Percentiles rank a stretch among this genome's conserved stretches.
phyloP scores from a whole-genome alignment of 2,329 filamentous ascomycete species.

The Purpureocillium lavendulum region DNA sequence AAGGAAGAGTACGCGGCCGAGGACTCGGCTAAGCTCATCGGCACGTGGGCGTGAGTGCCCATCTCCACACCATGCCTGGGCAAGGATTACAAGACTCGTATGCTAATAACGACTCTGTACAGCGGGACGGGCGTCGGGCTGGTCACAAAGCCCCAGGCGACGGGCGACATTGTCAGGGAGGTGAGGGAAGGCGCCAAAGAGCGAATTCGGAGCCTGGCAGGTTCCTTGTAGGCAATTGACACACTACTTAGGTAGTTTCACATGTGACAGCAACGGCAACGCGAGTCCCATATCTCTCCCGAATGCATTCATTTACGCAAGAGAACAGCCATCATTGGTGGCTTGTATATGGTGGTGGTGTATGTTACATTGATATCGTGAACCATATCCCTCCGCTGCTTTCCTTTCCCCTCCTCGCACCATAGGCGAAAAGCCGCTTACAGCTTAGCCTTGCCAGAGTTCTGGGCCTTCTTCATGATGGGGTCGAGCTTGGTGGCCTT shows the following conservation, averaged over 20 bases:
- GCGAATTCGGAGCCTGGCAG: slow-evolving; percentile 20
- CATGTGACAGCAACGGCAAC: not conserved
- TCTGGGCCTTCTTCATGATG: slow-evolving; percentile 80
- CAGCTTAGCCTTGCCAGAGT: slow-evolving; percentile 63
- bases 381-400: not conserved
- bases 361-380: not conserved
- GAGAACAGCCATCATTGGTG: too few relatives aligned
- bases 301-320: too few relatives aligned
- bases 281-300: not conserved
- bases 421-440: slow-evolving; percentile 30
- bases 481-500: slow-evolving; percentile 96
- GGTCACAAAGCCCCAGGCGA: slow-evolving; percentile 29
- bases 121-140: slow-evolving; percentile 36
- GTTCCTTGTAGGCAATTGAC: slow-evolving; percentile 5
- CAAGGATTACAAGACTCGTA: not conserved
- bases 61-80: too few relatives aligned
- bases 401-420: not conserved
- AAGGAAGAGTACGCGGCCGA: slow-evolving; percentile 26
- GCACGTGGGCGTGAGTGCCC: slow-evolving; percentile 28
- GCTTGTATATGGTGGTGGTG: not conserved
- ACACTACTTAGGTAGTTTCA: not conserved
- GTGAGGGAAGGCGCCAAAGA: slow-evolving; percentile 27
- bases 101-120: not conserved
- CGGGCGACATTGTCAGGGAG: slow-evolving; percentile 34
- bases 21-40: slow-evolving; percentile 20